Conservation (phyloP, 2,329 filamentous ascomycete species). For the Verticillium longisporum region DNA sequence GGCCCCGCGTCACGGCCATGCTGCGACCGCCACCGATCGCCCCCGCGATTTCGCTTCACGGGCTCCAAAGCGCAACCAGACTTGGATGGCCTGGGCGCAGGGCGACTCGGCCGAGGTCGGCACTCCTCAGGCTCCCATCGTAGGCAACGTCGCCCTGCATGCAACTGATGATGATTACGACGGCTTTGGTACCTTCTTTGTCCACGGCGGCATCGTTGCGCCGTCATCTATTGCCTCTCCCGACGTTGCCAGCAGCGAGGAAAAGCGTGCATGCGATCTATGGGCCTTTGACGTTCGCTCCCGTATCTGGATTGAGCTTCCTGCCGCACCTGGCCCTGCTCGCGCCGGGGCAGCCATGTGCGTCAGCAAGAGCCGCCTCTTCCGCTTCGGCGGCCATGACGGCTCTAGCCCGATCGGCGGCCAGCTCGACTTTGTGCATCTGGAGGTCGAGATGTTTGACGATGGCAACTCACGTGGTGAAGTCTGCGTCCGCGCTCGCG, state of each 20-base stretch:
- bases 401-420: conserved; percentile 64
- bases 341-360: conserved; percentile 64
- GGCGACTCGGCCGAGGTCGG: conserved; percentile 47
- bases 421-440: conserved; percentile 57
- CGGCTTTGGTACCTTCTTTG: conserved; percentile 61
- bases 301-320: conserved; percentile 60
- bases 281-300: conserved; percentile 70
- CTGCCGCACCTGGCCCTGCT: conserved; percentile 58
- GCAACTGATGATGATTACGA: conserved; percentile 54
- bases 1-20: conserved; percentile 64
- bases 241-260: conserved; percentile 47
- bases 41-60: conserved; percentile 41
- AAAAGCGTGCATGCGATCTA: conserved; percentile 57
- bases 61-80: conserved; percentile 28
- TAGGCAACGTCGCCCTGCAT: conserved; percentile 48
- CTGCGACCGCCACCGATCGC: conserved; percentile 48
- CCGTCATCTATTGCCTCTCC: neutral
- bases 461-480: conserved; percentile 42
- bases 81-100: conserved; percentile 49
- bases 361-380: conserved; percentile 57
- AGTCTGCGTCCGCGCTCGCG: conserved; percentile 41
- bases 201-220: conserved; percentile 58
- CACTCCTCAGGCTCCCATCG: conserved; percentile 52
- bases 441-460: conserved; percentile 49
- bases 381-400: conserved; percentile 76